Base-by-base conservation (phyloP, 768 basidiomycete genomes). In the Russula brevipes region DNA sequence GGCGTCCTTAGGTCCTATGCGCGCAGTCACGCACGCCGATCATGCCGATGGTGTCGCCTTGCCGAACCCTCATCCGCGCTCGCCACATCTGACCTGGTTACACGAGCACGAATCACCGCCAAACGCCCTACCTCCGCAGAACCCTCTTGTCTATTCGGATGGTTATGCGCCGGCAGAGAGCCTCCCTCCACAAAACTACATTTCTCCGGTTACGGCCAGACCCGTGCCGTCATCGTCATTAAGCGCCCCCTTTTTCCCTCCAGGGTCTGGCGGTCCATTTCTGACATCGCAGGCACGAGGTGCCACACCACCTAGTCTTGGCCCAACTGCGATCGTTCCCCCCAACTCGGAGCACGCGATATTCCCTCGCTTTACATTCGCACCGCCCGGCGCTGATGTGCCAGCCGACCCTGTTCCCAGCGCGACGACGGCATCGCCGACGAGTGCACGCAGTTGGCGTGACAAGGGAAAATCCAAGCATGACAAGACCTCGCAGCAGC, bases 261-360 rank as follows among this genome's bases (percentile, higher is more conserved):
- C 63, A 5, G 33, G 47, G 30, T 60, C 59, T 19, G 53, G 49
- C 11, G 58, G 58, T 9, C 9, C 41, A 17, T 55, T 58, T 33
- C 7, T 59, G 11, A 31, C 44, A 50, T 24, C 39, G 12, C 53
- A 35, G 8, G 12, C 24, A 41, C 58, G 31, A 17, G 17, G 14
- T 6, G 16, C 41, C 53, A 24, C 54, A 49, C 41, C 59, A 44
- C 54, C 42, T 30, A n/a, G 12, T 5, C n/a, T 31, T 14, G 35
- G 45, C n/a, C 58, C 59, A 35, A 64, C 33, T 3, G 35, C 54
- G 7, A 12, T 46, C 17, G 49, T 64, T n/a, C 63, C 63, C 17
- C 30, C 41, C 2, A 64, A 64, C 49, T 64, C 63, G 17, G 63
- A 64, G 42, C 63, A 51, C 54, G 63, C 63, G 0, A 58, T 39